Evolutionary conservation across 768 basidiomycete genomes (phyloP), one percentile per base, ranked within the genome.

Genomic region (Psilocybe tampanensis): DNA sequence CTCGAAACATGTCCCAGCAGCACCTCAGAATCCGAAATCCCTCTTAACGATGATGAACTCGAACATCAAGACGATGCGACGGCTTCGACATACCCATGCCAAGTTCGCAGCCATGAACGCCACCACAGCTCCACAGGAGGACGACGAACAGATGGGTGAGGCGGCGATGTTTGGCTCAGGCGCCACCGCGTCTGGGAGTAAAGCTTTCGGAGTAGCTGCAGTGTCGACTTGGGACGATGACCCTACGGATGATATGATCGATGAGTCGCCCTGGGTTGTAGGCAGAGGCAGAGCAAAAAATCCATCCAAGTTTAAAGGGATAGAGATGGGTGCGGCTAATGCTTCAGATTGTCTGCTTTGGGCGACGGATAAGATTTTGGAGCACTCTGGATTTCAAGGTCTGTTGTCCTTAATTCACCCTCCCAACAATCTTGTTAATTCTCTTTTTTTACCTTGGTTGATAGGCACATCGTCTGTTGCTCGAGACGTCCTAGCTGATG

Each of bases 371-470:
- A 94, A 92, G 74, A 79, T 96, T 49, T 66, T 97, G 64, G 94
- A 96, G 63, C 95, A 97, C 76, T 80, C 82, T 47, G 95, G 95
- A 2, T 97, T 97, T 66, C 95, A 97, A 79, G 92, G 94, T 90
- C 55, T 55, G 86, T 72, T 53, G 17, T 22, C 43, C 44, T 53
- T 47, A 44, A n/a, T n/a, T n/a, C n/a, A n/a, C n/a, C n/a, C n/a
- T n/a, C n/a, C n/a, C n/a, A 9, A 29, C 4, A 29, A 34, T n/a
- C 44, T 24, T 9, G 44, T 41, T 22, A 22, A 1, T 56, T 21
- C 41, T 24, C 49, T 33, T 39, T 53, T 8, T n/a, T 45, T 8
- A n/a, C n/a, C 29, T 42, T 41, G 29, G 36, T 19, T 51, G 29
- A 90, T 51, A 90, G 94, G 93, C 44, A 70, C 92, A 12, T 89